Conservation (phyloP, 129 eudicot genomes). For the Ambrosia artemisiifolia region DNA sequence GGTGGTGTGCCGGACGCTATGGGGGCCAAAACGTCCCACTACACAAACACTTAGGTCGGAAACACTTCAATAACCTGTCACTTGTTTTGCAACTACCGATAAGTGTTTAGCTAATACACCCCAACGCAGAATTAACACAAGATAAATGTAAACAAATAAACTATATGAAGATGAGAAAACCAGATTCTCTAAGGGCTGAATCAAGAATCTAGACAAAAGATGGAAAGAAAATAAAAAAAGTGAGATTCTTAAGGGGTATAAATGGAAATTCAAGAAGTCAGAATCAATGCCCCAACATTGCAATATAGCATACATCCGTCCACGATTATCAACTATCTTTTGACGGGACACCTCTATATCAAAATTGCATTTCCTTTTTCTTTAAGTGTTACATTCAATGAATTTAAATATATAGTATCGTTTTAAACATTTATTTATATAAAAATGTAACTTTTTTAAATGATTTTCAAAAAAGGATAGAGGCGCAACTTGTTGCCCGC, state of each 20-base stretch:
- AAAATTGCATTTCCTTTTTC: neutral
- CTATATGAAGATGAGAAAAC: neutral
- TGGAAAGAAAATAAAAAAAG: neutral
- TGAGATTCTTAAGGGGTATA: slow-evolving; percentile 16
- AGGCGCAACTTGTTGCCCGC: too few species aligned
- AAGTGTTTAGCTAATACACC: too few species aligned
- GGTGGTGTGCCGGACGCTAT: too few species aligned
- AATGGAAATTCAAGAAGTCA: neutral
- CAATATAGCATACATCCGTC: slow-evolving; percentile 23
- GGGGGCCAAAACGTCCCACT: too few species aligned
- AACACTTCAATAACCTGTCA: too few species aligned
- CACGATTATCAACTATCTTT: slow-evolving; percentile 29
- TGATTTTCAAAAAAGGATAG: too few species aligned
- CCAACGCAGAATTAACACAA: too few species aligned
- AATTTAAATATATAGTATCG: too few species aligned
- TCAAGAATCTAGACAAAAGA: neutral
- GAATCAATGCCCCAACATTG: slow-evolving; percentile 36
- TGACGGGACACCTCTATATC: slow-evolving; percentile 28
- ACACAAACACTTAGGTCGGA: too few species aligned
- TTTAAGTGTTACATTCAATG: neutral
- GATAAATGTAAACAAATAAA: too few species aligned
- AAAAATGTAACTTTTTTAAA: neutral
- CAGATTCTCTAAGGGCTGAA: neutral
- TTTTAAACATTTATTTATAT: neutral
- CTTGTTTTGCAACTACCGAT: too few species aligned